Evolutionary conservation across 192 early-diverging fungal genomes (phyloP).

Genomic region (Oehlia diaphana): DNA sequence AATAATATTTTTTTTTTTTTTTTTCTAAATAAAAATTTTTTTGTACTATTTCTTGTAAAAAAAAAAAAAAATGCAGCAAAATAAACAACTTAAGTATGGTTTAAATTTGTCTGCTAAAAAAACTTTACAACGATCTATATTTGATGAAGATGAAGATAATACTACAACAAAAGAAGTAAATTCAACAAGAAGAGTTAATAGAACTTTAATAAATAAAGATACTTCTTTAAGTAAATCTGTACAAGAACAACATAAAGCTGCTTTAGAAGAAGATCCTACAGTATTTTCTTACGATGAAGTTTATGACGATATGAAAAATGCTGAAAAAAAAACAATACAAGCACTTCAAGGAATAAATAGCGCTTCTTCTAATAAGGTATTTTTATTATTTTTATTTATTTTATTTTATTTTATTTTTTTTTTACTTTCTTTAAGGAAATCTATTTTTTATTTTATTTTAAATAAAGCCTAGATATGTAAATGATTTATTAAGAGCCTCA

Average conservation of each 20-base stretch:
- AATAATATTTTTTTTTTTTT: too few relatives aligned
- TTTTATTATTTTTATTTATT: not conserved
- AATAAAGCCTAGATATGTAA: constrained; percentile 62
- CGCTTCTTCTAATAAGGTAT: constrained; percentile 40
- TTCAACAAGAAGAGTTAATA: not conserved
- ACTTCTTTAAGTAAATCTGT: constrained; percentile 31
- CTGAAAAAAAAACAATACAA: constrained; percentile 44
- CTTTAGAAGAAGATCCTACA: constrained; percentile 63
- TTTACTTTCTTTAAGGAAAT: not conserved
- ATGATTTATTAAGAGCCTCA: constrained; percentile 56
- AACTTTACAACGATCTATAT: not conserved
- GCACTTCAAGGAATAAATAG: constrained; percentile 36
- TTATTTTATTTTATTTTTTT: not conserved
- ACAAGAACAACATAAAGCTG: constrained; percentile 50
- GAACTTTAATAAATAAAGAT: not conserved
- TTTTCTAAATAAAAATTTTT: too few relatives aligned
- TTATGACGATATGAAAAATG: constrained; percentile 66
- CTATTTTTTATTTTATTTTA: too few relatives aligned
- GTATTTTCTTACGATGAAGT: constrained; percentile 75
- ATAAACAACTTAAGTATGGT: not conserved
- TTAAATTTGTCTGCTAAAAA: not conserved
- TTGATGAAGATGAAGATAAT: not conserved
- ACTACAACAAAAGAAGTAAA: not conserved
- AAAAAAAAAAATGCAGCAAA: constrained; percentile 2
- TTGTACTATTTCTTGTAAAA: too few relatives aligned